Percentiles rank a stretch among this genome's conserved stretches.
Evolutionary conservation across 768 basidiomycete genomes (phyloP).

Genomic region (Royoungia palumana): DNA sequence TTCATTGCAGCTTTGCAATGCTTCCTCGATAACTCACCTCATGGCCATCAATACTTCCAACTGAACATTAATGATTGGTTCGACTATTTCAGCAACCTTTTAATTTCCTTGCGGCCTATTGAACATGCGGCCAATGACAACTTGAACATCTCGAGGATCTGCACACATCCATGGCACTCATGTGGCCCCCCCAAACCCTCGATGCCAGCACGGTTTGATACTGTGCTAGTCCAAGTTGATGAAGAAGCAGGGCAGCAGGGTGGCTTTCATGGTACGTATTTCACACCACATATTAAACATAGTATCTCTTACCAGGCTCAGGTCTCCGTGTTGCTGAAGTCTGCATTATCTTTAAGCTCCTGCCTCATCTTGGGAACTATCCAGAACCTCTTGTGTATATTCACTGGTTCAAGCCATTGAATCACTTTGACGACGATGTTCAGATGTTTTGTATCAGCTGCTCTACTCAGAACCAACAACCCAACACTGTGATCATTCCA

Average conservation of each 20-base stretch:
- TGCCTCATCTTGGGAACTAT: constrained; percentile 2
- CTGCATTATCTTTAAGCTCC: constrained; percentile 26
- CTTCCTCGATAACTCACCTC: not conserved
- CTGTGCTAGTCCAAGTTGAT: not conserved
- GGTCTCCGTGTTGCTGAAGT: constrained; percentile 28
- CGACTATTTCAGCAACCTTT: not conserved
- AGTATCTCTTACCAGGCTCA: too few relatives aligned
- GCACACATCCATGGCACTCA: not conserved
- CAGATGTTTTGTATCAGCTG: not conserved
- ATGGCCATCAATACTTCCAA: not conserved
- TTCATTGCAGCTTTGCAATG: not conserved
- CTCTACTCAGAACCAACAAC: not conserved
- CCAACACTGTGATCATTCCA: not conserved
- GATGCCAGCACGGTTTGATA: not conserved
- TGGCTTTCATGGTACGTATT: not conserved
- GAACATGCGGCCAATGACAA: not conserved
- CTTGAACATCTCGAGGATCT: not conserved
- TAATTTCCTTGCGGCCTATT: not conserved
- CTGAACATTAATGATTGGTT: not conserved
- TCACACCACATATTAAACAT: not conserved
- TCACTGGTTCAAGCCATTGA: not conserved
- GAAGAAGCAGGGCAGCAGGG: not conserved
- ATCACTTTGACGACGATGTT: not conserved
- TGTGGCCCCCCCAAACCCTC: not conserved
- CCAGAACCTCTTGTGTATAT: constrained; percentile 21